Evolutionary conservation across 768 basidiomycete genomes (phyloP), one percentile per base, ranked within the genome.

Genomic region (Pluteus cervinus): DNA sequence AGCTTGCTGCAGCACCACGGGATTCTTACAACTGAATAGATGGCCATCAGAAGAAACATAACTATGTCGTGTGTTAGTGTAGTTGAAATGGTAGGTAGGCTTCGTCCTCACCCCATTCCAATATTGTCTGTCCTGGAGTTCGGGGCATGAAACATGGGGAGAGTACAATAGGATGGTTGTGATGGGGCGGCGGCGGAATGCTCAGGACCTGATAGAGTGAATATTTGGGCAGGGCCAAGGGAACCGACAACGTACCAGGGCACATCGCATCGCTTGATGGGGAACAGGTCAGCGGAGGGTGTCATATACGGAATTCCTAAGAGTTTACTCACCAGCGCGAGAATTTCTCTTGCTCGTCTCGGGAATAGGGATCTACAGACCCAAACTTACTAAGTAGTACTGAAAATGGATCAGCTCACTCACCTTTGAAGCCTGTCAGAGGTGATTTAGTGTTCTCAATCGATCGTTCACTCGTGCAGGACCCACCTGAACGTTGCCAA

Each of bases 1-100:
- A 0, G 78, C 63, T 45, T 71, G 75, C 14, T 68, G 69, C 52
- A 72, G 51, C 7, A 68, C 57, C 1, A 59, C 60, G 1, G 79
- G 79, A 43, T 79, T 75, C 37, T 60, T 61, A 55, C 78, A 80
- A 1, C 51, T 20, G 40, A 75, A 80, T 8, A 61, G 44, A 49
- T 80, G 79, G 0, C 79, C 78, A 33, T 80, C 78, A 15, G 56
- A 57, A 3, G 77, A 79, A 28, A 75, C 43, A 44, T 81, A 71
- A 4, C 76, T 52, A 14, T 28, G 16, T n/a, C 14, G 20, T 8
- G 14, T 11, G 24, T 12, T 10, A 18, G 9, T 5, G 26, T 2
- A 7, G 23, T 14, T 9, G 7, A 6, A 12, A 33, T 11, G 14
- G 16, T 26, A 17, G 15, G n/a, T n/a, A n/a, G n/a, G n/a, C n/a